Percentiles rank a stretch among this genome's conserved stretches.
phyloP scores from a whole-genome alignment of 148 eudicot genomes.

The Oxyria digyna region DNA sequence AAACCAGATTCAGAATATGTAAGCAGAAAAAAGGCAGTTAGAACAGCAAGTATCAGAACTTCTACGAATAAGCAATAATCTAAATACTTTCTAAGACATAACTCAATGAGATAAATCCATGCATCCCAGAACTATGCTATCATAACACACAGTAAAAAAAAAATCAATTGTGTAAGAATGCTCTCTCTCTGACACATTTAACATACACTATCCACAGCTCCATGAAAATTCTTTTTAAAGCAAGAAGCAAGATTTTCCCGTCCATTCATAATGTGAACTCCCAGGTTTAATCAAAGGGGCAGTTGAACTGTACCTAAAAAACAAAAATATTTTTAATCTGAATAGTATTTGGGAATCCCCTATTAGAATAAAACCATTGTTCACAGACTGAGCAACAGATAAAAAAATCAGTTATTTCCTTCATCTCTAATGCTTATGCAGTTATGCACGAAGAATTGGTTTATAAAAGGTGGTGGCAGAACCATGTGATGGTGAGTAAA shows the following conservation, averaged over 20 bases:
- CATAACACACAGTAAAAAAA: background rate
- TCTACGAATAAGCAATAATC: background rate
- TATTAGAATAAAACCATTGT: background rate
- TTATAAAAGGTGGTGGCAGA: background rate
- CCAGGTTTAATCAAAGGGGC: background rate
- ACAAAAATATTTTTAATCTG: background rate
- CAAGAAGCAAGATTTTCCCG: background rate
- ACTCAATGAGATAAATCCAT: conserved; percentile 1
- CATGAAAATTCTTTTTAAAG: background rate
- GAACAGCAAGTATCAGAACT: background rate
- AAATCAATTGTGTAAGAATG: too few species aligned
- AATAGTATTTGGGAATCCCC: background rate
- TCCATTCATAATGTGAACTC: background rate
- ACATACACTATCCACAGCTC: background rate
- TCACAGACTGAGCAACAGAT: background rate
- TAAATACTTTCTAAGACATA: background rate
- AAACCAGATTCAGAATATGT: background rate
- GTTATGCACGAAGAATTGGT: background rate
- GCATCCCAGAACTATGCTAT: background rate
- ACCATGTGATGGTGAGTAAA: background rate
- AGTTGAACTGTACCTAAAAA: background rate
- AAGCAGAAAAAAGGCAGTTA: background rate
- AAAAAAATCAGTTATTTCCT: background rate
- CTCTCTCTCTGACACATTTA: background rate
- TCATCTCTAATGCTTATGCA: background rate